These are phyloP conservation scores for Rhizophagus sp. DNA, from an alignment of 192 early-diverging fungal genomes.

Conservation along the genomic window DNA sequence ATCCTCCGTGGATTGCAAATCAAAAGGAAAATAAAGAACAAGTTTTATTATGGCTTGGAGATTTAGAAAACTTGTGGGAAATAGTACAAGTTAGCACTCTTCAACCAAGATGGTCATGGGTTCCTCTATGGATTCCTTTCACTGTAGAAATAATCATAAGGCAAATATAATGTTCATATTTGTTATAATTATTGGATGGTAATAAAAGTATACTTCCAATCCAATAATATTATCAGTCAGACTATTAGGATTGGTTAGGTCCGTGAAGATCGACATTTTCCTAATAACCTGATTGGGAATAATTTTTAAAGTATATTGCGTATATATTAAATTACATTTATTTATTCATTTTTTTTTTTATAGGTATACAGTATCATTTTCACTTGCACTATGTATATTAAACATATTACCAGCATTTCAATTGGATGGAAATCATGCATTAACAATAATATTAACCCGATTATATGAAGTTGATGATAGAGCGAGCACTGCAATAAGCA, in stretches of 20 bases:
- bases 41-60: slow-evolving; percentile 63
- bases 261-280: no score
- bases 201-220: no score
- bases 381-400: slow-evolving; percentile 63
- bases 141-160: slow-evolving; percentile 52
- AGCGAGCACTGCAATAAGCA: no score
- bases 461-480: not conserved
- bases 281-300: no score
- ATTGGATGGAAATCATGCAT: slow-evolving; percentile 73
- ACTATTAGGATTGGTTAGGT: no score
- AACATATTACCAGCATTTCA: slow-evolving; percentile 74
- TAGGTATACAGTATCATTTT: slow-evolving; percentile 69
- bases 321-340: not conserved
- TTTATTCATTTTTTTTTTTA: not conserved
- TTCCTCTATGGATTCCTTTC: slow-evolving; percentile 62
- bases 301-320: no score
- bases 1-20: slow-evolving; percentile 39
- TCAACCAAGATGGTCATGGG: slow-evolving; percentile 50
- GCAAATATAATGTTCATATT: slow-evolving; percentile 36
- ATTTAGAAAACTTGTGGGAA: slow-evolving; percentile 72
- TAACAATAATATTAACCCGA: slow-evolving; percentile 40
- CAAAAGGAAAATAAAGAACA: slow-evolving; percentile 35
- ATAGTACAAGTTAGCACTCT: slow-evolving; percentile 66
- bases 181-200: no score
- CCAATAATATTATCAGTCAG: no score